A percentile compares a stretch with the other conserved stretches of the same genome.
Conservation (phyloP, 1,139 yeast genomes). For the Torulaspora pretoriensis region DNA sequence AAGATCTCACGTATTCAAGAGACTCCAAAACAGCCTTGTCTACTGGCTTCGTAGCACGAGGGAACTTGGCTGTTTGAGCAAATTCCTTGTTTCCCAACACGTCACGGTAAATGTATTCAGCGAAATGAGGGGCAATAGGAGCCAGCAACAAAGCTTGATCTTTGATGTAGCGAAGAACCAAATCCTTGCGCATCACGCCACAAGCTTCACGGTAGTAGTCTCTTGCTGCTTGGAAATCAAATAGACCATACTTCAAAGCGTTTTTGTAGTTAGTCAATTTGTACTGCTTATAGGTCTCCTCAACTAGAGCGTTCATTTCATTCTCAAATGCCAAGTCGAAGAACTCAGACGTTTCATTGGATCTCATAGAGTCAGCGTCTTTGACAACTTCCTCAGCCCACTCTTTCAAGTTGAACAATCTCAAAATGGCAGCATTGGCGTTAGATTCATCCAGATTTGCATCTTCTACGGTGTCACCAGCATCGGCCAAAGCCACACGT, state of each 20-base stretch:
- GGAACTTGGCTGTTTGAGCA: slow-evolving; percentile 76
- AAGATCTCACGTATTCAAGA: slow-evolving; percentile 68
- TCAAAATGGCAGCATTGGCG: slow-evolving; percentile 95
- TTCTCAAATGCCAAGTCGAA: slow-evolving; percentile 88
- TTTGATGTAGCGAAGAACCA: slow-evolving; percentile 78
- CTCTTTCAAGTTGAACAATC: slow-evolving; percentile 87
- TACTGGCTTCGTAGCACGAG: slow-evolving; percentile 62
- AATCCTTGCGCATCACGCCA: slow-evolving; percentile 73
- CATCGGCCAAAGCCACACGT: slow-evolving; percentile 96
- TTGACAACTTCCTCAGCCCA: slow-evolving; percentile 81
- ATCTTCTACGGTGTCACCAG: slow-evolving; percentile 96
- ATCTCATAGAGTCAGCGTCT: slow-evolving; percentile 54
- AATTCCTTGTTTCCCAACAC: slow-evolving; percentile 58
- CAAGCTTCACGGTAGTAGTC: slow-evolving; percentile 90
- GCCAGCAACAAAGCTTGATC: slow-evolving; percentile 77
- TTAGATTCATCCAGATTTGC: slow-evolving; percentile 96
- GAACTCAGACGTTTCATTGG: slow-evolving; percentile 63
- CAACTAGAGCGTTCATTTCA: slow-evolving; percentile 83
- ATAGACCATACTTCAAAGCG: slow-evolving; percentile 85
- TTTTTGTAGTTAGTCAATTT: slow-evolving; percentile 73
- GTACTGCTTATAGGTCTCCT: slow-evolving; percentile 66
- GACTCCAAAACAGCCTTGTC: slow-evolving; percentile 61
- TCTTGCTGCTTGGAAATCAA: slow-evolving; percentile 91
- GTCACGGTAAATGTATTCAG: slow-evolving; percentile 85
- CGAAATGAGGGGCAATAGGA: slow-evolving; percentile 95